Percentiles rank a stretch among this genome's conserved stretches.
Evolutionary conservation across 768 basidiomycete species (phyloP).

Genomic region (Lactifluus volemus): DNA sequence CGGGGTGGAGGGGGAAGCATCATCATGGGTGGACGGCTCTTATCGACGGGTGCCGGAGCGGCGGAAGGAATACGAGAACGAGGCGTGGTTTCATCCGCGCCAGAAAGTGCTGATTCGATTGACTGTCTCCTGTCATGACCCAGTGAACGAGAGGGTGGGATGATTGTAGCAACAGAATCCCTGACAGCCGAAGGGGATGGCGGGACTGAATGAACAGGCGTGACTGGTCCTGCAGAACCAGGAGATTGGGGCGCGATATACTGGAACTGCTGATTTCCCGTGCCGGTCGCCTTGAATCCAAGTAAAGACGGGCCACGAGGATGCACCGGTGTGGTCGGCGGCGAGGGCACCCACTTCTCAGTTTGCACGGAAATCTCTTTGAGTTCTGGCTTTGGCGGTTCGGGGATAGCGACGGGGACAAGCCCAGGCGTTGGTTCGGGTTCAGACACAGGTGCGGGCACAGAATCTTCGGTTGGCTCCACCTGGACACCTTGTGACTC

Average conservation of each 20-base stretch:
- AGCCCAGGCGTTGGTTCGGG: conserved; percentile 19
- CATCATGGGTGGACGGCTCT: conserved; percentile 81
- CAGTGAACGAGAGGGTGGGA: conserved; percentile 40
- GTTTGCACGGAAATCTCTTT: conserved; percentile 77
- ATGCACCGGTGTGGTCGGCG: conserved; percentile 28
- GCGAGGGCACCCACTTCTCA: conserved; percentile 52
- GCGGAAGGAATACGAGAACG: conserved; percentile 61
- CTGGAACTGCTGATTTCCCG: conserved; percentile 58
- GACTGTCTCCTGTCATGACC: conserved; percentile 59
- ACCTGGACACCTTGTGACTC: conserved; percentile 39
- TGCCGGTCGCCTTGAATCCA: conserved; percentile 48
- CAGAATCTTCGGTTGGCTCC: conserved; percentile 23
- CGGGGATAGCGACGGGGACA: conserved; percentile 20
- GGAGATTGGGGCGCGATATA: conserved; percentile 43
- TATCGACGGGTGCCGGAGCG: conserved; percentile 51
- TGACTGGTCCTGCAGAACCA: conserved; percentile 27
- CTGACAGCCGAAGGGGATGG: conserved; percentile 38
- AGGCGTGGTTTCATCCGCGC: conserved; percentile 37
- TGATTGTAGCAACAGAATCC: conserved; percentile 44
- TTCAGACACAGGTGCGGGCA: background rate
- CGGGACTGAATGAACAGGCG: conserved; percentile 30
- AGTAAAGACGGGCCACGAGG: conserved; percentile 23
- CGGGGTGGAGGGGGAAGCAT: conserved; percentile 69
- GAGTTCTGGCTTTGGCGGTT: conserved; percentile 49
- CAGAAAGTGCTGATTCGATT: conserved; percentile 59